A percentile compares a stretch with the other conserved stretches of the same genome.
Evolutionary conservation across 2,329 filamentous ascomycete species (phyloP).

Genomic region (Cladosporium colombiae): DNA sequence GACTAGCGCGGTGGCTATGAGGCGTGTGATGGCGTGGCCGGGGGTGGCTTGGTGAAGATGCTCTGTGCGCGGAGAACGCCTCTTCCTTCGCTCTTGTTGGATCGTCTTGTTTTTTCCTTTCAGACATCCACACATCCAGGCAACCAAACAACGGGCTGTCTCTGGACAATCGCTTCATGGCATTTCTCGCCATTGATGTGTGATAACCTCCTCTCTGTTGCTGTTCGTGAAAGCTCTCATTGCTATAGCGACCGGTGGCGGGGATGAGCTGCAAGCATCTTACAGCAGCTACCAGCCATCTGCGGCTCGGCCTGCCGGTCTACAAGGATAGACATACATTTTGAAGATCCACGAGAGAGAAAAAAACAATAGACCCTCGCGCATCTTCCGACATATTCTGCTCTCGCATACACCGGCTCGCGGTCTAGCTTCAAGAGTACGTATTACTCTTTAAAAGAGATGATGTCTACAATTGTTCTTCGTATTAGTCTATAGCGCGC

Average conservation of each 20-base stretch:
- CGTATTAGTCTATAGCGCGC: no score
- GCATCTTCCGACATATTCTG: not conserved
- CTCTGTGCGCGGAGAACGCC: not conserved
- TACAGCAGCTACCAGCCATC: not conserved
- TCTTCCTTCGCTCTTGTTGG: not conserved
- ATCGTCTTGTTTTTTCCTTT: not conserved
- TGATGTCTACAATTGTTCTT: no score
- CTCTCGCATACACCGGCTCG: not conserved
- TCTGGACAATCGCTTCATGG: no score
- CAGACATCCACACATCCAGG: not conserved
- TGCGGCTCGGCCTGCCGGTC: not conserved
- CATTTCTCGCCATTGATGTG: not conserved
- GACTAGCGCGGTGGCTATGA: constrained; percentile 9
- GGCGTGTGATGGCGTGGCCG: constrained; percentile 4
- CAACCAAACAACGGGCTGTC: no score
- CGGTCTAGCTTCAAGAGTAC: no score
- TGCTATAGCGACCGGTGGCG: constrained; percentile 4
- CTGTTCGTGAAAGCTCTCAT: not conserved
- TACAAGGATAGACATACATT: not conserved
- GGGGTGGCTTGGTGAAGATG: constrained; percentile 4
- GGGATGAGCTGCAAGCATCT: not conserved
- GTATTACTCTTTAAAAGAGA: no score
- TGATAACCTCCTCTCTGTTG: not conserved
- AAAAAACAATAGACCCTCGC: not conserved
- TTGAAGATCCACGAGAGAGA: not conserved